phyloP scores from a whole-genome alignment of 768 basidiomycete genomes.

The Sporobolomyces roseus region DNA sequence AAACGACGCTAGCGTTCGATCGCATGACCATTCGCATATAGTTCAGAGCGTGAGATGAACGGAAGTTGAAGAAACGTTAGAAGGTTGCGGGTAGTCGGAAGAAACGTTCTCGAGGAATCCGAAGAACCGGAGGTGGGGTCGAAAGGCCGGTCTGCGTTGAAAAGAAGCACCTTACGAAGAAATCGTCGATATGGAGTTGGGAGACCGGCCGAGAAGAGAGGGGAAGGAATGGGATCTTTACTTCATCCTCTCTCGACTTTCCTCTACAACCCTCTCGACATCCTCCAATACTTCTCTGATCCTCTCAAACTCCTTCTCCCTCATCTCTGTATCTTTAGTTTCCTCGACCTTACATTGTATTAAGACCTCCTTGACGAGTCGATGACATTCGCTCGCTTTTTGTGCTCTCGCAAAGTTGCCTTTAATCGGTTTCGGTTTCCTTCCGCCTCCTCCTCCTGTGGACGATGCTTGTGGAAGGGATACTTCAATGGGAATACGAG shows the following conservation, averaged over 20 bases:
- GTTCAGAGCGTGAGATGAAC: background rate
- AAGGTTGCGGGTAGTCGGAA: background rate
- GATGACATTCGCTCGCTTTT: background rate
- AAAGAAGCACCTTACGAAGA: background rate
- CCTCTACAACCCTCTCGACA: slow-evolving; percentile 1
- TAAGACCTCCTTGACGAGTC: slow-evolving; percentile 13
- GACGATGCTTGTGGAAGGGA: background rate
- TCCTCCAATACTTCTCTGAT: background rate
- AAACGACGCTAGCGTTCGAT: slow-evolving; percentile 1
- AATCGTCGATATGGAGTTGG: too few relatives aligned
- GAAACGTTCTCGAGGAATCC: background rate
- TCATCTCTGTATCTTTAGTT: background rate
- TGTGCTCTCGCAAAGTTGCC: background rate
- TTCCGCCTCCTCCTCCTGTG: background rate
- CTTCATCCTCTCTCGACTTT: background rate
- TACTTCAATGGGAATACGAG: slow-evolving; percentile 16
- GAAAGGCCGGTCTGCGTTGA: too few relatives aligned
- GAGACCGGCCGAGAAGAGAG: too few relatives aligned
- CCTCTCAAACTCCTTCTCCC: background rate
- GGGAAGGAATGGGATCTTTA: background rate
- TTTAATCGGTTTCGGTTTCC: background rate
- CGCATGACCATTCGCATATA: background rate
- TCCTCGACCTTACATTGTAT: background rate
- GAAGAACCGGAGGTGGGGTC: slow-evolving; percentile 9
- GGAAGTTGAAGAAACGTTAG: background rate